phyloP scores from a whole-genome alignment of 345 rosid genomes.

The Camelina neglecta region DNA sequence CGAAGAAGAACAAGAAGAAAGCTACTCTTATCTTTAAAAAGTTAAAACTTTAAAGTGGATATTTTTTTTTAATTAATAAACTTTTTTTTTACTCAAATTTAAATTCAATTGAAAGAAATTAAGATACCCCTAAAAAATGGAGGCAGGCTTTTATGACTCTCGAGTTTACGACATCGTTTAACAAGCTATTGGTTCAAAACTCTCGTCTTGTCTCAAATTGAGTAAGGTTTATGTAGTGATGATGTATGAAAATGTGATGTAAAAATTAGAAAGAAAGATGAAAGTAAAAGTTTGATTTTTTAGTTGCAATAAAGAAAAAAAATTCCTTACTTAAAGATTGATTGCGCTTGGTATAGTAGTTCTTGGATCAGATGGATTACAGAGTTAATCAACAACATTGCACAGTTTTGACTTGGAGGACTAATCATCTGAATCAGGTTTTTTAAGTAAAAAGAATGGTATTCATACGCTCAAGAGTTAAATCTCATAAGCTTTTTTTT shows the following conservation, averaged over 20 bases:
- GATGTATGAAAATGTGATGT: not conserved
- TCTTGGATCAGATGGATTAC: conserved; percentile 12
- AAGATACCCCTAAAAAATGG: not conserved
- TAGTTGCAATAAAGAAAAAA: not conserved
- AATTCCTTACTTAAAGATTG: not conserved
- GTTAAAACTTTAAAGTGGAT: conserved; percentile 23
- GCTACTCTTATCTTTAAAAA: conserved; percentile 28
- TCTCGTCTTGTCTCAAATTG: not conserved
- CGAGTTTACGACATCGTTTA: not conserved
- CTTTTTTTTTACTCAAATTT: not conserved
- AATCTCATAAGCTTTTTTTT: not conserved
- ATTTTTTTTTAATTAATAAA: not conserved
- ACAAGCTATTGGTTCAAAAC: not conserved
- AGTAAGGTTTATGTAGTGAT: not conserved
- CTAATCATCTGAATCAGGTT: not conserved
- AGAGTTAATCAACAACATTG: not conserved
- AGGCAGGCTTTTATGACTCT: not conserved
- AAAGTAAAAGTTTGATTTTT: not conserved
- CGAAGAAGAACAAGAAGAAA: conserved; percentile 30
- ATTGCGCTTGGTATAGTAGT: not conserved
- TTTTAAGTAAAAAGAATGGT: not conserved
- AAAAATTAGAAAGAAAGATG: not conserved
- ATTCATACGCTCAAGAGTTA: not conserved
- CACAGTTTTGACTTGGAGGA: not conserved
- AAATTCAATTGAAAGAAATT: not conserved